These are phyloP conservation scores for Trichosanthes truncata DNA, from an alignment of 306 rosid genomes.

Conservation along the genomic window DNA sequence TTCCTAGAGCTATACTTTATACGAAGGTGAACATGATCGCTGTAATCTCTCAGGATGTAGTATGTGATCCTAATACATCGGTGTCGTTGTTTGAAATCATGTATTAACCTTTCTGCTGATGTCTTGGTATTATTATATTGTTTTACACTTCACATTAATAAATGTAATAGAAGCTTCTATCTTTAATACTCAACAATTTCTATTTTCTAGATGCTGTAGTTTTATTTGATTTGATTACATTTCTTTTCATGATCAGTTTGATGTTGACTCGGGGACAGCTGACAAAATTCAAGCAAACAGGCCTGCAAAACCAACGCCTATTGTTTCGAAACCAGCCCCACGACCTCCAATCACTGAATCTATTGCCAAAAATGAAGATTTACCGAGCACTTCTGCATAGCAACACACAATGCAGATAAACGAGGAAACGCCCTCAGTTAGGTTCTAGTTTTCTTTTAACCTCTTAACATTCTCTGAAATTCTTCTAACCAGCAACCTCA, in stretches of 20 bases:
- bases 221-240: neutral
- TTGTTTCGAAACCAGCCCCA: conserved; percentile 35
- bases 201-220: neutral
- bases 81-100: neutral
- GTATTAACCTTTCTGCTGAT: neutral
- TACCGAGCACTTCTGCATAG: conserved; percentile 52
- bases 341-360: conserved; percentile 26
- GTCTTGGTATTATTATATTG: neutral
- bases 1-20: neutral
- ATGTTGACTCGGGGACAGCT: conserved; percentile 29
- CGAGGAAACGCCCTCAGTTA: neutral
- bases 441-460: neutral
- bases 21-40: neutral
- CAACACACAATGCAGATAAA: neutral
- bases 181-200: neutral
- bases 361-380: conserved; percentile 23
- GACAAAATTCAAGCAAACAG: conserved; percentile 64
- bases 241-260: conserved; percentile 46
- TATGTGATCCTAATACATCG: neutral
- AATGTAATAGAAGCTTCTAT: neutral
- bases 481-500: neutral
- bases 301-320: conserved; percentile 41
- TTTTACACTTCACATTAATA: neutral
- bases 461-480: neutral
- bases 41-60: neutral